These are phyloP conservation scores for Zymoseptoria brevis DNA, from an alignment of 2,329 filamentous ascomycete genomes.

Conservation along the genomic window DNA sequence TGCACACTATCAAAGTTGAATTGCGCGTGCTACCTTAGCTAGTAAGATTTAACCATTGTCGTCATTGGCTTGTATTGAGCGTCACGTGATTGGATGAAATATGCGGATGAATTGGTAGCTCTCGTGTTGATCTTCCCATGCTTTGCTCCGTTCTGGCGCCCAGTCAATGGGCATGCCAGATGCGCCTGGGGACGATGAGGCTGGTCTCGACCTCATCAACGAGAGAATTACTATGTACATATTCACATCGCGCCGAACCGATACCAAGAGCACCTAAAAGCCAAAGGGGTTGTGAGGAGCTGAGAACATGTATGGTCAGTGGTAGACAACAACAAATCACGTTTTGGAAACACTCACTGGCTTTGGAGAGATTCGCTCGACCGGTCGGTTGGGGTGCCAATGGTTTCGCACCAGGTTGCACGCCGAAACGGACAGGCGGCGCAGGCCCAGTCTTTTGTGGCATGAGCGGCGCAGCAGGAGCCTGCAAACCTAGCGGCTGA, in stretches of 20 bases:
- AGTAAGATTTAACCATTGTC: background rate
- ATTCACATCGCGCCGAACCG: constrained; percentile 6
- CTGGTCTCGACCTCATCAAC: constrained; percentile 3
- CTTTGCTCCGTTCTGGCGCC: background rate
- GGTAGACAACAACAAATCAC: background rate
- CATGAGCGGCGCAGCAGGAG: constrained; percentile 52
- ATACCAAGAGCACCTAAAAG: constrained; percentile 39
- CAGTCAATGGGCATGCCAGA: background rate
- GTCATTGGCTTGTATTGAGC: background rate
- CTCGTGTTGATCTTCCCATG: too few relatives aligned
- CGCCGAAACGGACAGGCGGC: constrained; percentile 82
- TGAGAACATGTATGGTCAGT: constrained; percentile 25
- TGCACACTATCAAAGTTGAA: background rate
- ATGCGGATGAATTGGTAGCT: too few relatives aligned
- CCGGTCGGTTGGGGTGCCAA: constrained; percentile 81
- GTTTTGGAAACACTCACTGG: constrained; percentile 63
- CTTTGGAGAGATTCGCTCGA: constrained; percentile 82
- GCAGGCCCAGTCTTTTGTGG: constrained; percentile 79
- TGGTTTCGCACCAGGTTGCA: constrained; percentile 64
- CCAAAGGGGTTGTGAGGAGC: constrained; percentile 65
- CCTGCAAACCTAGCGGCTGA: constrained; percentile 17
- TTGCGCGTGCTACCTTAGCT: background rate
- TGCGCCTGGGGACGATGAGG: background rate
- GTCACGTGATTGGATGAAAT: background rate
- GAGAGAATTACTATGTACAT: constrained; percentile 18